Base-by-base conservation (phyloP, 1,284 basidiomycete genomes). In the Fomitopsis betulina region DNA sequence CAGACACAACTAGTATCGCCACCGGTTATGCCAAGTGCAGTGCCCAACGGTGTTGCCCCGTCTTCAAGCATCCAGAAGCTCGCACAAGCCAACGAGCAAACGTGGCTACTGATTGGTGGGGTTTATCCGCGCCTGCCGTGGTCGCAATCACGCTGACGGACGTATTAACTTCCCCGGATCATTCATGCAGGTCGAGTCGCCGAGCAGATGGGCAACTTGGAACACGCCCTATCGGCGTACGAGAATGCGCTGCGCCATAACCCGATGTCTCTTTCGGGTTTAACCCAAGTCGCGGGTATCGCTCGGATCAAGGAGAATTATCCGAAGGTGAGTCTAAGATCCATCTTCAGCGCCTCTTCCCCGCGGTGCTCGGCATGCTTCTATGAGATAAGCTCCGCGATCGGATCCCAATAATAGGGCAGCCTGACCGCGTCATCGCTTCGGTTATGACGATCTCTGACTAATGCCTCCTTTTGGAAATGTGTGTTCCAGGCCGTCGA, bases 201-300 rank as follows among this genome's bases (percentile, higher is more conserved):
- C 59, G 93, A 96, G 73, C 91, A 93, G 72, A 91, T 96, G 86
- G 85, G 86, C 62, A 91, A 96, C 76, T 81, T 92, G 67, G 92
- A 95, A 70, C 87, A 94, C 63, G 95, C 95, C 37, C 79, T 93
- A 62, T 84, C 84, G 38, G 93, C 93, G 57, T 98, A 96, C 75
- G 94, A 97, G 75, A 86, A 91, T 68, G 94, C 94, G 1, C 81
- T 97, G 63, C 87, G 92, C 73, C 93, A 96, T 77, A 97, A 96
- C 69, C 89, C 93, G 65, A 84, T 87, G 73, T 95, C 91, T 65
- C 80, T 96, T 59, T 81, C 89, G 65, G 94, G 92, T 38, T 83
- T 97, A 62, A 95, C 91, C 53, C 91, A 94, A 71, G 91, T 95
- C 40, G 95, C 94, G 73, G 91, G 91, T 65, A 91, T 92, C 73